Base-by-base conservation (phyloP, 192 early-diverging fungal genomes). In the Funneliformis geosporum region DNA sequence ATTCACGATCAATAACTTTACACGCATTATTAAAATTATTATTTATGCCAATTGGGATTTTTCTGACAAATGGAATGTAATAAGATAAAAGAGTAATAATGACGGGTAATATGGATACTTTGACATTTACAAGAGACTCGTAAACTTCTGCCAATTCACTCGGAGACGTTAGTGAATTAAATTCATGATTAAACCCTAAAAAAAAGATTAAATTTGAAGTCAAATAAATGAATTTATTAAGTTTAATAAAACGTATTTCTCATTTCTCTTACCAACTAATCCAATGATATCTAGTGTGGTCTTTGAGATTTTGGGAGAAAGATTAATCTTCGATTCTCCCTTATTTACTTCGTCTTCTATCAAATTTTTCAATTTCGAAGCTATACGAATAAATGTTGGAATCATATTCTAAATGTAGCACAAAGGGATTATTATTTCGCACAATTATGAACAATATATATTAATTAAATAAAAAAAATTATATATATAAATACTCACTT, bases 251-350 rank as follows among this genome's bases (percentile, higher is more conserved):
- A 75, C 18, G 10, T 16, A 4, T 47, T 11, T 47, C 14, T 44
- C 2, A 7, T 7, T 61, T 21, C 1, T 79, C 43, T 27, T 42
- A 83, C 82, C 87, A 25, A 83, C 79, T 8, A 80, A 64, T 5
- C 85, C 85, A 80, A 87, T 89, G 2, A 86, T 84, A 66, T 89
- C 87, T 38, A 89, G 66, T 0, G 87, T 85, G 38, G 86, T 79
- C 28, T 80, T 38, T 21, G 82, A 81, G 4, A 88, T 76, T 60
- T 81, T 86, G 5, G 40, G 50, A 3, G 81, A 80, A 14, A 90
- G 79, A 44, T 84, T 76, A 40, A 87, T 64, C 21, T 88, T 85
- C 5, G 65, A 72, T 18, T 33, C 61, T 8, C 79, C 71, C 38
- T 60, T 50, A 38, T 70, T 80, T 38, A 61, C 80, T 10, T 83